Conservation (phyloP, 2,329 filamentous ascomycete species). For the Neopestalotiopsis sp. region DNA sequence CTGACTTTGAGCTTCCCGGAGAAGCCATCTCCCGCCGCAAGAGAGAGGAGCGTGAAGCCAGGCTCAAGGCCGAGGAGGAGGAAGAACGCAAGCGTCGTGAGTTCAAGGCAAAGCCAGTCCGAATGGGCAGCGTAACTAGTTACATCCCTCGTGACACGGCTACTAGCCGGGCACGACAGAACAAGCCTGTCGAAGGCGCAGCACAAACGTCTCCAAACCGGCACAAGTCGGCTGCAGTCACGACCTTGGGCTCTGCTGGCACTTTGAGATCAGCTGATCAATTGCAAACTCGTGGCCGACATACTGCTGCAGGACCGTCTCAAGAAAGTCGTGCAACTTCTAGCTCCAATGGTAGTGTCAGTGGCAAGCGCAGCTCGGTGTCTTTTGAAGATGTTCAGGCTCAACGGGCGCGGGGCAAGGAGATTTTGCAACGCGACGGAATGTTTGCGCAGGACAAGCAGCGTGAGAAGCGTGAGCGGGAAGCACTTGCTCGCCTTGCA, state of each 20-base stretch:
- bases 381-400: conserved; percentile 56
- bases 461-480: conserved; percentile 58
- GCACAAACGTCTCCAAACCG: conserved; percentile 22
- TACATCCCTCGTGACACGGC: conserved; percentile 60
- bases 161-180: conserved; percentile 61
- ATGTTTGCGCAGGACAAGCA: conserved; percentile 51
- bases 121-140: conserved; percentile 46
- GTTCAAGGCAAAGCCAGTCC: conserved; percentile 66
- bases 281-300: conserved; percentile 32
- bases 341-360: conserved; percentile 48
- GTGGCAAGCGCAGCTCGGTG: conserved; percentile 52
- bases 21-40: conserved; percentile 63
- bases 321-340: conserved; percentile 46
- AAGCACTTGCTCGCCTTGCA: conserved; percentile 57
- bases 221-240: conserved; percentile 35
- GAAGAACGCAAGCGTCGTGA: conserved; percentile 64
- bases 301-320: conserved; percentile 22
- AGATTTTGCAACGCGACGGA: conserved; percentile 60
- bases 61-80: conserved; percentile 61
- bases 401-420: conserved; percentile 57
- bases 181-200: conserved; percentile 40
- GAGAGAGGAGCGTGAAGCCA: conserved; percentile 58
- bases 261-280: conserved; percentile 37
- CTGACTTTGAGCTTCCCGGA: conserved; percentile 67
- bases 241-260: conserved; percentile 32